Evolutionary conservation across 352 stramenopile species (phyloP).

Genomic region (Phytopythium cucurbitacearum): DNA sequence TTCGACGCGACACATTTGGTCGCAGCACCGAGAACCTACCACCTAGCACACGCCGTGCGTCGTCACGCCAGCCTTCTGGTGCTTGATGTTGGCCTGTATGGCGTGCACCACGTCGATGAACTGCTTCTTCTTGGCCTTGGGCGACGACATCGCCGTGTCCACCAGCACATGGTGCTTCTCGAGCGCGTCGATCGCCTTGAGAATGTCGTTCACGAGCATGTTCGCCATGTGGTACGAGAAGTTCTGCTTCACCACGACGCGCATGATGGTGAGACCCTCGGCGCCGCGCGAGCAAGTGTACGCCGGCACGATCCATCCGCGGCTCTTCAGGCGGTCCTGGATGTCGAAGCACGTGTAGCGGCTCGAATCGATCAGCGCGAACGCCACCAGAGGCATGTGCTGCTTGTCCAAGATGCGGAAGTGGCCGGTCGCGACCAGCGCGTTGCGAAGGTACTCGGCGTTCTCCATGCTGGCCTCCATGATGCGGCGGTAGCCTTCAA

Average conservation of each 20-base stretch:
- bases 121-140: constrained; percentile 65
- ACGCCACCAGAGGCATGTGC: constrained; percentile 89
- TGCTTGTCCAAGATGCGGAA: constrained; percentile 89
- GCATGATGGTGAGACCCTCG: constrained; percentile 86
- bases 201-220: constrained; percentile 85
- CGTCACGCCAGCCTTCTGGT: constrained; percentile 70
- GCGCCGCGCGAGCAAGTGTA: constrained; percentile 86
- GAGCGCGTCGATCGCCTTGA: constrained; percentile 77
- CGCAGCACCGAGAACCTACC: not conserved
- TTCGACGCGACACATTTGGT: not conserved
- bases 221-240: constrained; percentile 86
- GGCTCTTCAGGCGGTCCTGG: constrained; percentile 83
- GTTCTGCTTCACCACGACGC: constrained; percentile 90
- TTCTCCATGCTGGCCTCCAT: constrained; percentile 90
- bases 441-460: constrained; percentile 66
- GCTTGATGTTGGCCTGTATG: constrained; percentile 61
- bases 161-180: constrained; percentile 77
- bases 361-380: constrained; percentile 75
- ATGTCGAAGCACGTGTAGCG: constrained; percentile 89
- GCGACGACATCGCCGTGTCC: constrained; percentile 72
- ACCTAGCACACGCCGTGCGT: constrained; percentile 79
- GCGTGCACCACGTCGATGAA: constrained; percentile 69
- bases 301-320: constrained; percentile 88
- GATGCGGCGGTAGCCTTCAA: constrained; percentile 85
- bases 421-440: constrained; percentile 74